Conservation (phyloP, 768 basidiomycete genomes). For the Agrocybe pediades region DNA sequence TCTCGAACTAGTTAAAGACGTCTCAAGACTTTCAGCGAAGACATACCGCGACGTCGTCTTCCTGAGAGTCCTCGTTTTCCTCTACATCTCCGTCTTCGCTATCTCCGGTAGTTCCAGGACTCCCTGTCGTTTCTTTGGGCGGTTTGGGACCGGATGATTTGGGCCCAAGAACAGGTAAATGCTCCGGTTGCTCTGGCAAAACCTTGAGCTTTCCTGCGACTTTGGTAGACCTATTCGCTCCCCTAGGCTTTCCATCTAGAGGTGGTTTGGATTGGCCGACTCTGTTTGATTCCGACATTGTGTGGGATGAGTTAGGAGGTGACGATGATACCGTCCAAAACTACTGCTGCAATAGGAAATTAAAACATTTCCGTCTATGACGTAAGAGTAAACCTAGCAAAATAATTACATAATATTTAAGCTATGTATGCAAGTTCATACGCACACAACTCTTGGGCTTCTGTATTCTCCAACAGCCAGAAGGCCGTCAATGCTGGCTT, state of each 20-base stretch:
- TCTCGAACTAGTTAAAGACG: slow-evolving; percentile 1
- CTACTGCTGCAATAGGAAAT: not conserved
- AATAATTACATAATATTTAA: not conserved
- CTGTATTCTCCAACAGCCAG: too few species aligned
- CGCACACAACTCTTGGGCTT: too few species aligned
- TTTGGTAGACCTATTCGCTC: slow-evolving; percentile 80
- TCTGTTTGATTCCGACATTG: not conserved
- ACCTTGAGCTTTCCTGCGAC: slow-evolving; percentile 87
- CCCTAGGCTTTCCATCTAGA: slow-evolving; percentile 59
- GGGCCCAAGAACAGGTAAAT: slow-evolving; percentile 35
- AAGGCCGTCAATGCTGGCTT: too few species aligned
- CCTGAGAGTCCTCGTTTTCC: slow-evolving; percentile 58
- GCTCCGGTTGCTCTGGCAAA: slow-evolving; percentile 81
- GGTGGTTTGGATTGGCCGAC: slow-evolving; percentile 14
- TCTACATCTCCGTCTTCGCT: slow-evolving; percentile 77
- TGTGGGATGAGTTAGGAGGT: not conserved
- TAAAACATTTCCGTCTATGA: not conserved
- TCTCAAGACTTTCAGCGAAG: not conserved
- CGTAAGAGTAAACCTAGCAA: slow-evolving; percentile 1
- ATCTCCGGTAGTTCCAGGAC: slow-evolving; percentile 52
- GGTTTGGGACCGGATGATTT: slow-evolving; percentile 25
- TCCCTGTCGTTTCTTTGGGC: slow-evolving; percentile 46
- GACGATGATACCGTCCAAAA: not conserved
- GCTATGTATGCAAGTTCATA: too few species aligned
- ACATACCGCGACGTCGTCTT: slow-evolving; percentile 61